These are phyloP conservation scores for Porcisia hertigi DNA, from an alignment of 208 protist species.

Conservation along the genomic window DNA sequence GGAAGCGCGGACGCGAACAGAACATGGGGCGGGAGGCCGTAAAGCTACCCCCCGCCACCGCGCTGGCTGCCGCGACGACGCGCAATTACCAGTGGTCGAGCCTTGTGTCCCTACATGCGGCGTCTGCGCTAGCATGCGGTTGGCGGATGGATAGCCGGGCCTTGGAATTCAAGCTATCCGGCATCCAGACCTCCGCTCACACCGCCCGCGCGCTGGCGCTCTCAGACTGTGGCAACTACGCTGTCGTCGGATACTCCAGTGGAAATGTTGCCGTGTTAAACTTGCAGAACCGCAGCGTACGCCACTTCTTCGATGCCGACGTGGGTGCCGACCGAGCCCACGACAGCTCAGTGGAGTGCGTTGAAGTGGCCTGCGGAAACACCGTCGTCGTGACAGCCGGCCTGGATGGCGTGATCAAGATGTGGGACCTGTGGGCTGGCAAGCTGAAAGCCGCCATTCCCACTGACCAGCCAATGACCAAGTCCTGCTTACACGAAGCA, in stretches of 20 bases:
- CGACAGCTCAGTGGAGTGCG: slow-evolving; percentile 69
- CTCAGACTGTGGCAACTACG: slow-evolving; percentile 89
- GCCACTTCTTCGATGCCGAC: slow-evolving; percentile 68
- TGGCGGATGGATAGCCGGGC: slow-evolving; percentile 87
- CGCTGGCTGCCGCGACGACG: slow-evolving; percentile 59
- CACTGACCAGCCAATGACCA: slow-evolving; percentile 58
- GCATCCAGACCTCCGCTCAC: slow-evolving; percentile 66
- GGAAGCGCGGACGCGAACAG: slow-evolving; percentile 64
- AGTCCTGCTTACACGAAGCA: slow-evolving; percentile 73
- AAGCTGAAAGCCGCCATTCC: slow-evolving; percentile 41
- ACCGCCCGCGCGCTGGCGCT: slow-evolving; percentile 75
- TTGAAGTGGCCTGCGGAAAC: slow-evolving; percentile 80
- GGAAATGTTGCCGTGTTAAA: slow-evolving; percentile 75
- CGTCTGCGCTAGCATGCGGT: slow-evolving; percentile 62
- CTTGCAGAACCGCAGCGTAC: slow-evolving; percentile 79
- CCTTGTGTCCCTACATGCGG: slow-evolving; percentile 78
- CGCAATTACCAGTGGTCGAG: slow-evolving; percentile 90
- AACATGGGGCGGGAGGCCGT: slow-evolving; percentile 59
- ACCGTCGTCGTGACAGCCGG: slow-evolving; percentile 71
- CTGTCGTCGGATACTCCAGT: slow-evolving; percentile 85
- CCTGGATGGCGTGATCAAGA: slow-evolving; percentile 76
- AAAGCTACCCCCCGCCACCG: slow-evolving; percentile 74
- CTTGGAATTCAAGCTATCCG: slow-evolving; percentile 79
- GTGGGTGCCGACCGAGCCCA: slow-evolving; percentile 51
- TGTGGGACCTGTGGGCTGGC: slow-evolving; percentile 65